Evolutionary conservation across 345 rosid genomes (phyloP).

Genomic region (Dipteronia dyeriana): DNA sequence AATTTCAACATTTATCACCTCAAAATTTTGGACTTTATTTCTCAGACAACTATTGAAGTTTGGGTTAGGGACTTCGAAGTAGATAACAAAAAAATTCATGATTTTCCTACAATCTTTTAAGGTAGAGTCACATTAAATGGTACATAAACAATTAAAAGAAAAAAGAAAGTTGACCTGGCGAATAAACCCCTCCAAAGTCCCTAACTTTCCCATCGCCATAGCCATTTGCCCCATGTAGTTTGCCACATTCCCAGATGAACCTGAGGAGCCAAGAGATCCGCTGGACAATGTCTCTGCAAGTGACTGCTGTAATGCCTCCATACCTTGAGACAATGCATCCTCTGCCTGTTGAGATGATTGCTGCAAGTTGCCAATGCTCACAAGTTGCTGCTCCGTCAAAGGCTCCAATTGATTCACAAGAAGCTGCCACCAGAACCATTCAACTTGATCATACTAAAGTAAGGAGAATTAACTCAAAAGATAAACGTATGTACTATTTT

Average conservation of each 20-base stretch:
- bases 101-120: neutral
- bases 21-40: neutral
- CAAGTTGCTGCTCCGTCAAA: slow-evolving; percentile 88
- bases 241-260: slow-evolving; percentile 86
- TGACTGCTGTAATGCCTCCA: slow-evolving; percentile 98
- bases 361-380: slow-evolving; percentile 78
- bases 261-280: slow-evolving; percentile 82
- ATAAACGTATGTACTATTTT: neutral
- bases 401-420: slow-evolving; percentile 90
- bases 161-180: slow-evolving; percentile 66
- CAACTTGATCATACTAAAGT: neutral
- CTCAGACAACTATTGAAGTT: neutral
- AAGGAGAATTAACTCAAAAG: neutral
- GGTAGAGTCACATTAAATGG: neutral
- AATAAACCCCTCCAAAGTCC: slow-evolving; percentile 95
- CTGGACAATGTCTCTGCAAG: slow-evolving; percentile 87
- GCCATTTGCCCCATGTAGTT: slow-evolving; percentile 99
- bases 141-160: neutral
- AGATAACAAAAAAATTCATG: neutral
- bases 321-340: slow-evolving; percentile 98
- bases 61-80: neutral
- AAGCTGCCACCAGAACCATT: slow-evolving; percentile 56
- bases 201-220: slow-evolving; percentile 99
- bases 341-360: slow-evolving; percentile 99
- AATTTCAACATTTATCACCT: too few relatives aligned